phyloP scores from a whole-genome alignment of 306 rosid species.

The Acmispon strigosus region DNA sequence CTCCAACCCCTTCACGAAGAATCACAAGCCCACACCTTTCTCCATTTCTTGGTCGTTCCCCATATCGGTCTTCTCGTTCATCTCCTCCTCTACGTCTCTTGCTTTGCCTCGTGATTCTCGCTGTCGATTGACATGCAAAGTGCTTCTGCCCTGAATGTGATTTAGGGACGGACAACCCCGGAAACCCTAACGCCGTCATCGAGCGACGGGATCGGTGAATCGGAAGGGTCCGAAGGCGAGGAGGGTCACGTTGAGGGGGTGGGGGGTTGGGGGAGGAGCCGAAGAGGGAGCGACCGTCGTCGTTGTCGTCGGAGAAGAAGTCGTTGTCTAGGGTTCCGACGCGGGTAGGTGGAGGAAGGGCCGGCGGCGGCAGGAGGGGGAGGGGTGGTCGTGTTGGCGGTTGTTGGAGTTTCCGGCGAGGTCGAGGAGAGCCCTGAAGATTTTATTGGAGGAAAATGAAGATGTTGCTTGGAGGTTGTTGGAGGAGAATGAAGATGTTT shows the following conservation, averaged over 20 bases:
- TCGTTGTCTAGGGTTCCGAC: constrained; percentile 88
- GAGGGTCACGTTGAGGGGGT: constrained; percentile 40
- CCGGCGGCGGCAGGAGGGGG: constrained; percentile 39
- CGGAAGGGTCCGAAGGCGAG: constrained; percentile 36
- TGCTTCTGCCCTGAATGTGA: constrained; percentile 41
- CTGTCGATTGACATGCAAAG: background rate
- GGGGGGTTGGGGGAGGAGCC: constrained; percentile 38
- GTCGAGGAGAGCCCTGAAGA: constrained; percentile 63
- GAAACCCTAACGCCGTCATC: constrained; percentile 75
- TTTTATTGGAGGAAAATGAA: too few species aligned
- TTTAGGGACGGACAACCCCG: constrained; percentile 56
- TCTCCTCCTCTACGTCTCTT: background rate
- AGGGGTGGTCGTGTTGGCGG: constrained; percentile 15
- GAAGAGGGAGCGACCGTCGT: constrained; percentile 51
- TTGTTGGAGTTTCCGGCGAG: constrained; percentile 34
- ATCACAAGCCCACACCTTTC: constrained; percentile 50
- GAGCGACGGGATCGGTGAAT: constrained; percentile 42
- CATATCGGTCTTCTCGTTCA: constrained; percentile 27
- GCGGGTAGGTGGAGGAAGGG: constrained; percentile 85
- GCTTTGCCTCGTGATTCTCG: too few species aligned
- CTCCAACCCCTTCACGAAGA: constrained; percentile 67
- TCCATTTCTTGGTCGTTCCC: constrained; percentile 35
- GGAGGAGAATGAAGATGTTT: too few species aligned
- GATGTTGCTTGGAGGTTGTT: too few species aligned
- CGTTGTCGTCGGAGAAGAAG: constrained; percentile 83